Evolutionary conservation across 352 stramenopile species (phyloP), one percentile per base, ranked within the genome.

Genomic region (Saprolegnia parasitica): DNA sequence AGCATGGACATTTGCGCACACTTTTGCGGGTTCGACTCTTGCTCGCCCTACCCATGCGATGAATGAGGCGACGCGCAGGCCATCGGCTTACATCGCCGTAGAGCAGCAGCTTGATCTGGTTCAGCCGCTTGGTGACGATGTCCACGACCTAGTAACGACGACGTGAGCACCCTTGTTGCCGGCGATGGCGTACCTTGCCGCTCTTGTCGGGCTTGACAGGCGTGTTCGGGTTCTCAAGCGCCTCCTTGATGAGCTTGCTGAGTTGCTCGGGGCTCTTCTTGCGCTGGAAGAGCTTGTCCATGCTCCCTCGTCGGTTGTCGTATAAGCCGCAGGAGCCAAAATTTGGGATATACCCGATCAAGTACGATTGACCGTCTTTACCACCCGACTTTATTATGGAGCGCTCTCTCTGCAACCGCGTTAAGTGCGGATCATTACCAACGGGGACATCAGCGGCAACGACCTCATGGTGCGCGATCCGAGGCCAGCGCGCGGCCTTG

Each of bases 261-360:
- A 93, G 78, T 73, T 93, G 84, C 47, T 93, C 83, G 0, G 85
- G 83, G 73, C 76, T 93, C 77, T 91, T 93, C 56, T 83, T 83
- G 64, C 81, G 81, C 50, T 80, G 79, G 72, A 93, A 72, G 13
- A 72, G 39, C 52, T 60, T 60, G 60, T 67, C 60, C 66, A 72
- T 72, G 54, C 18, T n/a, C 11, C 52, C 20, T 60, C 35, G 52
- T 60, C 52, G 52, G 52, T 60, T 40, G 52, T 60, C 13, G 18
- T 35, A 11, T n/a, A n/a, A 15, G 13, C 42, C 42, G 3, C 18
- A 15, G 42, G 42, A 49, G 3, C 42, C 42, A 49, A 49, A 49
- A 49, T 49, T 49, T 49, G 42, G 42, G 13, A n/a, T 49, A n/a
- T 49, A 35, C 29, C 29, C 42, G 8, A 2, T 8, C 10, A 49